Base-by-base conservation (phyloP, 2,329 filamentous ascomycete species). In the Cladosporium cucumerinum region DNA sequence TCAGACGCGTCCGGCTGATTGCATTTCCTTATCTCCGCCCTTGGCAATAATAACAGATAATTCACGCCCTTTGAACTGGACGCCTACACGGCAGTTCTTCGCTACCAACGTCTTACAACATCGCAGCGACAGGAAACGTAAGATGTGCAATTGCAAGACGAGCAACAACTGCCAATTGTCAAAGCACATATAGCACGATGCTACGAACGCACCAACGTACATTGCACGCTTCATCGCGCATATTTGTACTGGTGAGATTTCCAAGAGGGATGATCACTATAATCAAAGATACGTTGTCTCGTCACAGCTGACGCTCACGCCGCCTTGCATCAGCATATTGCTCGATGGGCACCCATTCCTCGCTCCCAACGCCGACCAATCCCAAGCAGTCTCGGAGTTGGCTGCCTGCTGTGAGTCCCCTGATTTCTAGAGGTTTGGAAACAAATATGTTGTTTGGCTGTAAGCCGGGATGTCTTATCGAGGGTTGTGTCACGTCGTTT, bases 371-470 rank as follows among this genome's bases (percentile, higher is more conserved):
- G 1, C 66, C 70, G 55, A 14, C 61, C 25, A 12, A 67, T 61
- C 7, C 70, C 66, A 23, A 69, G 34, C 10, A 70, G 67, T 57
- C 61, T 32, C 43, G 57, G 68, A 75, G 66, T 64, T 72, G 68
- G 21, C 67, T 48, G 51, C 77, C 73, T 2, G 70, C 46, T 49
- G 34, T 78, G 1, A 81, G 66, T 32, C 76, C 70, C 21, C 72
- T 72, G 25, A 81, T 75, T 8, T 74, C 73, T 48, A 73, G 67
- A 36, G 71, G 57, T 14, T 72, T 64, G 26, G 68, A 71, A 16
- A 75, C 61, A 52, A 75, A 73, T 26, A 76, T 70, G 60, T 75
- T 76, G 58, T 71, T 70, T 11, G 72, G 72, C 16, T 72, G 66
- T 14, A 75, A 39, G 58, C 76, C 73, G 28, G 72, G 72, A 66